Evolutionary conservation across 2,329 filamentous ascomycete genomes (phyloP).

Genomic region (Pochonia chlamydosporia): DNA sequence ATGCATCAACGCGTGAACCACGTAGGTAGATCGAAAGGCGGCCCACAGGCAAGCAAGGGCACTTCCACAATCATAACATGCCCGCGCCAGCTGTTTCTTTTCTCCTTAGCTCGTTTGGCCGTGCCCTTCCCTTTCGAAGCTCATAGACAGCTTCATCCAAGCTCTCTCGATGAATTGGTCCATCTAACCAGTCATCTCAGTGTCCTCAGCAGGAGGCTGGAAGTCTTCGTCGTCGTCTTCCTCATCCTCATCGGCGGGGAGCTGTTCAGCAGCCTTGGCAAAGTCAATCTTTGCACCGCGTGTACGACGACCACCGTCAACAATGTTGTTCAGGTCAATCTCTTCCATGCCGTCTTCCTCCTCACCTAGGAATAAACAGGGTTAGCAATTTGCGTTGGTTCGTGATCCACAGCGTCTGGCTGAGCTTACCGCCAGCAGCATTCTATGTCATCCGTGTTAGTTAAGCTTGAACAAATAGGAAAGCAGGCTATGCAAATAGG

Average conservation of each 20-base stretch:
- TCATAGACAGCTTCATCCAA: background rate
- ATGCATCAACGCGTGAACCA: background rate
- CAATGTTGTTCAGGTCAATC: slow-evolving; percentile 86
- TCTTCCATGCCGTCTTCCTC: slow-evolving; percentile 84
- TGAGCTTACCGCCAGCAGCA: slow-evolving; percentile 23
- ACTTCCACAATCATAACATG: background rate
- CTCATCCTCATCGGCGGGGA: slow-evolving; percentile 68
- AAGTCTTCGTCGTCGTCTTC: slow-evolving; percentile 75
- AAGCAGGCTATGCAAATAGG: background rate
- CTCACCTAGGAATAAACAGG: slow-evolving; percentile 32
- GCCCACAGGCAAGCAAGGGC: background rate
- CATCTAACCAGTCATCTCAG: slow-evolving; percentile 54
- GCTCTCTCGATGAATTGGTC: background rate
- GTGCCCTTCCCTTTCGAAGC: background rate
- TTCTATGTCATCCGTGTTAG: slow-evolving; percentile 21
- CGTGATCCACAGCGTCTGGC: background rate
- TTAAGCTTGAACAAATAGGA: background rate
- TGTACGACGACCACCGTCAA: slow-evolving; percentile 72
- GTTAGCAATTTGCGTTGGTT: background rate
- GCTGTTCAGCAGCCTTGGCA: slow-evolving; percentile 79
- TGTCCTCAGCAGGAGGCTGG: slow-evolving; percentile 57
- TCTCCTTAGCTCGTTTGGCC: background rate
- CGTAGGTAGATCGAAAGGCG: background rate
- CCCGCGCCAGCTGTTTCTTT: background rate
- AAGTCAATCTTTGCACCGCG: slow-evolving; percentile 92